Conservation (phyloP, 129 eudicot species). For the Oenanthe sinensis region DNA sequence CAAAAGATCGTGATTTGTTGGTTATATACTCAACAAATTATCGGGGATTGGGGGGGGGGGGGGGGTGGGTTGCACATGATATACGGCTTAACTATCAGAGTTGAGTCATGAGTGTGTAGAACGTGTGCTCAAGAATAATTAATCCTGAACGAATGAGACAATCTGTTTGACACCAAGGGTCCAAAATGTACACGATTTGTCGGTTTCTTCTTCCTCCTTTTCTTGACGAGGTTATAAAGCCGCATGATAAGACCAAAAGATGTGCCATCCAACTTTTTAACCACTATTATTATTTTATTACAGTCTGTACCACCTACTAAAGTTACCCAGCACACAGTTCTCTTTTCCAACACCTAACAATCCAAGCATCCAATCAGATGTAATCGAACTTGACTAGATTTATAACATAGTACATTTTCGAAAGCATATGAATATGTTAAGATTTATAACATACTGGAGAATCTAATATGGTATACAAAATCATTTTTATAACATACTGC, state of each 20-base stretch:
- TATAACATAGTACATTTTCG: not conserved
- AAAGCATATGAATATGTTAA: not conserved
- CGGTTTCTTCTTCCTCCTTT: slow-evolving; percentile 2
- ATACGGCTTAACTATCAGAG: not conserved
- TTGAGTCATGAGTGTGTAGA: not conserved
- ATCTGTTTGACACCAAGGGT: not conserved
- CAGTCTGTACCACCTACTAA: not conserved
- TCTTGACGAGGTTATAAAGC: not conserved
- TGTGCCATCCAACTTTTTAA: not conserved
- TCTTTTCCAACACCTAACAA: not conserved
- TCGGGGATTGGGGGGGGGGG: too few relatives aligned
- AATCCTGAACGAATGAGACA: not conserved
- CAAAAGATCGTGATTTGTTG: too few relatives aligned
- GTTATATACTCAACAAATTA: too few relatives aligned
- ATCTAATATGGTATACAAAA: not conserved
- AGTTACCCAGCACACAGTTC: not conserved
- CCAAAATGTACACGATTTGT: not conserved
- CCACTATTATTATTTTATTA: not conserved
- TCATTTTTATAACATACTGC: not conserved
- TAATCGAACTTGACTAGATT: not conserved
- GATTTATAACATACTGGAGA: not conserved
- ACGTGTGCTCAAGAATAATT: not conserved
- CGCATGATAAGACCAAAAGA: not conserved
- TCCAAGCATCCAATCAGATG: not conserved
- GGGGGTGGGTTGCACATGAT: too few relatives aligned